Base-by-base conservation (phyloP, 1,139 yeast species). In the Taiozyma sp. region DNA sequence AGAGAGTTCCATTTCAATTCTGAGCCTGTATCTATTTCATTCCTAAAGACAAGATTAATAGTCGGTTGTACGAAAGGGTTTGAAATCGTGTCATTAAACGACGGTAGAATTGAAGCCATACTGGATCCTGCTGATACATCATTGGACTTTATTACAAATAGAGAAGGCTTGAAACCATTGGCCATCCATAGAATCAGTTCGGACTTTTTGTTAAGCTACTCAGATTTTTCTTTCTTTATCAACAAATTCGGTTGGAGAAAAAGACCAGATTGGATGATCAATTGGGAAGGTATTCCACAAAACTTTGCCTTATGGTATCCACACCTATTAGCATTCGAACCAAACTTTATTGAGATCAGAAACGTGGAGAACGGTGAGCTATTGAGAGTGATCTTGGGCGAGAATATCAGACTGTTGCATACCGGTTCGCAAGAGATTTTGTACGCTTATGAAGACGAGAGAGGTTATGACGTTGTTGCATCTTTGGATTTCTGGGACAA, bases 81-180 rank as follows among this genome's bases (percentile, higher is more conserved):
- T 72, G 98, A 93, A 70, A 91, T 93, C 63, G 91, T 93, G 44
- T 82, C 90, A 19, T 65, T 71, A 10, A 62, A 69, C n/a, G 75
- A 72, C 56, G 72, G 71, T 50, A 79, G 78, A 42, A 78, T 92
- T 58, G 96, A 90, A 63, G 84, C 87, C 19, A 78, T 92, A 49
- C 74, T 92, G 60, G 97, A 92, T 70, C 97, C 96, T 42, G 98
- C 98, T 1, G 99, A 93, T 66, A 95, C 98, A 0, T 90, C 97
- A 34, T 75, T 93, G 52, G 99, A 93, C 65, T 93, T 93, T 74
- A 97, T 96, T n/a, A 84, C 88, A 43, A 87, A 88, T 58, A 81
- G 62, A 56, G 96, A 89, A 69, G 81, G 83, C 8, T 79, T 93
- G 53, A 88, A 89, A 58, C 99, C 99, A 28, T 81, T 91, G 66